Percentiles rank a stretch among this genome's conserved stretches.
Conservation (phyloP, 495 filamentous ascomycete species). For the Margaritispora aquatica region DNA sequence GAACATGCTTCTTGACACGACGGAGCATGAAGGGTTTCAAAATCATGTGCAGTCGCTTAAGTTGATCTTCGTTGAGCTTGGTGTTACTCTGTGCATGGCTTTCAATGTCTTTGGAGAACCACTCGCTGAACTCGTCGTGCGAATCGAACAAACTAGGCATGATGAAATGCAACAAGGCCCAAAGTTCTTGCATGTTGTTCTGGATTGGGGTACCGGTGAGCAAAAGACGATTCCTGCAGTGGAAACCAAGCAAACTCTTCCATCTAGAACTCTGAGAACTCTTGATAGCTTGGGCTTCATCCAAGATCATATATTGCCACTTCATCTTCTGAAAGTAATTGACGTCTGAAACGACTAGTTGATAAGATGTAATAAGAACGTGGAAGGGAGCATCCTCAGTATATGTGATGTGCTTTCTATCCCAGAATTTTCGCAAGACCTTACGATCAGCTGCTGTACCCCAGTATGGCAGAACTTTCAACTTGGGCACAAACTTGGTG, state of each 20-base stretch:
- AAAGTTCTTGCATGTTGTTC: constrained; percentile 99
- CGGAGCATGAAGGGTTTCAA: constrained; percentile 99
- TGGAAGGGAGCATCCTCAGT: constrained; percentile 89
- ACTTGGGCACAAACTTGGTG: constrained; percentile 80
- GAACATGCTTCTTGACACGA: constrained; percentile 98
- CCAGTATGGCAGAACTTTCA: constrained; percentile 97
- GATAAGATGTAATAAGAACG: constrained; percentile 93
- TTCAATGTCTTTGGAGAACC: constrained; percentile 99
- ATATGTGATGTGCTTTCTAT: constrained; percentile 94
- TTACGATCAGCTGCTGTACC: constrained; percentile 92
- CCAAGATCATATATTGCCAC: constrained; percentile 99
- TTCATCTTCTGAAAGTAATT: constrained; percentile 97
- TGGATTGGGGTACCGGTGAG: constrained; percentile 97
- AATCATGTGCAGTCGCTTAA: constrained; percentile 96
- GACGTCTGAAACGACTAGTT: constrained; percentile 91
- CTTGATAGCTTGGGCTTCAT: constrained; percentile 98
- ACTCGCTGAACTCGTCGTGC: constrained; percentile 98
- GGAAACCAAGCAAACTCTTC: constrained; percentile 91
- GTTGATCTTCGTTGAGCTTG: constrained; percentile 95
- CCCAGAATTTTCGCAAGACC: constrained; percentile 97
- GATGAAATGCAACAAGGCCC: constrained; percentile 97
- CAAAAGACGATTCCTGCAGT: constrained; percentile 90
- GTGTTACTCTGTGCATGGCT: constrained; percentile 98
- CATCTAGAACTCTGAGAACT: constrained; percentile 92
- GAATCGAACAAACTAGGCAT: constrained; percentile 98